Conservation (phyloP, 768 basidiomycete species). For the Suillus ampliporus region DNA sequence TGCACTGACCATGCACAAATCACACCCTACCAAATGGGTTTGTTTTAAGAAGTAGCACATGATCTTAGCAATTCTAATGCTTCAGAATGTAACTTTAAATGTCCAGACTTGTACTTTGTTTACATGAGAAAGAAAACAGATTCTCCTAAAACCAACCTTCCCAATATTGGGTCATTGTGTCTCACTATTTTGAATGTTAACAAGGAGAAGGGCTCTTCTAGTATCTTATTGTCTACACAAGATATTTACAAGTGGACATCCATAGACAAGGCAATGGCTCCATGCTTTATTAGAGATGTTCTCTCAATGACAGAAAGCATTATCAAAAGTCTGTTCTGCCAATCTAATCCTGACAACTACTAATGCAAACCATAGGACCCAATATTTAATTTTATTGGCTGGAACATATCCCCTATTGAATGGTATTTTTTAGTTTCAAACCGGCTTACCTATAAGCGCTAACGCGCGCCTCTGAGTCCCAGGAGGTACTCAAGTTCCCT, state of each 20-base stretch:
- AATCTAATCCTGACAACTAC: background rate
- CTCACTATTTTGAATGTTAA: too few relatives aligned
- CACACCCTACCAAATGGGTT: too few relatives aligned
- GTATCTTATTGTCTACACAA: conserved; percentile 3
- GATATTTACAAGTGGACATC: conserved; percentile 57
- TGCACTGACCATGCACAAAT: too few relatives aligned
- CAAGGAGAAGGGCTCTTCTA: background rate
- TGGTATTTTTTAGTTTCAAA: conserved; percentile 42
- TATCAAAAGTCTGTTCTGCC: conserved; percentile 33
- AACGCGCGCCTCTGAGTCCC: background rate
- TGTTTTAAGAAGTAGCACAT: too few relatives aligned
- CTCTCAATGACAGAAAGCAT: conserved; percentile 47
- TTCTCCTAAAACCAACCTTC: too few relatives aligned
- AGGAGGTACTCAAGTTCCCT: background rate
- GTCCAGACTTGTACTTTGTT: too few relatives aligned
- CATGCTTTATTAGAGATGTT: conserved; percentile 61
- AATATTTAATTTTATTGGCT: conserved; percentile 72
- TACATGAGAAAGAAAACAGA: too few relatives aligned
- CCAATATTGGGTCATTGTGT: too few relatives aligned
- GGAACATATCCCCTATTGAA: conserved; percentile 73
- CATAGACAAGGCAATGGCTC: conserved; percentile 55
- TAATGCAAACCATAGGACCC: conserved; percentile 23
- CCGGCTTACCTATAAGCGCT: background rate
- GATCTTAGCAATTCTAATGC: too few relatives aligned
- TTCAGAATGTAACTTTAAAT: too few relatives aligned